phyloP scores from a whole-genome alignment of 495 filamentous ascomycete genomes.

The Chlorociboria aeruginascens region DNA sequence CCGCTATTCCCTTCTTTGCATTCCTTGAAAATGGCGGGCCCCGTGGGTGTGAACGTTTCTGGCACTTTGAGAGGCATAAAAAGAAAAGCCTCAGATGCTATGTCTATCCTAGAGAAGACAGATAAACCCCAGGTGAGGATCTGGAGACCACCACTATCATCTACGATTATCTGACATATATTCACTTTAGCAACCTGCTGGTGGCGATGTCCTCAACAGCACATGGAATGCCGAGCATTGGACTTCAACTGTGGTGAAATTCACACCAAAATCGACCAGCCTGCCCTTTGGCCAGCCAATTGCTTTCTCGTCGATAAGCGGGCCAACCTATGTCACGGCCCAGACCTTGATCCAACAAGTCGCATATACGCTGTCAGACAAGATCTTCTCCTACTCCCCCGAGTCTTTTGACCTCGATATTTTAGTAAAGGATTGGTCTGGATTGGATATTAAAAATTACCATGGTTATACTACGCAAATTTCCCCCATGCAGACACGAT shows the following conservation, averaged over 20 bases:
- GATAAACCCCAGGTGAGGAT: constrained; percentile 1
- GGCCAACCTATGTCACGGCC: constrained; percentile 82
- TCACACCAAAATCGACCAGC: constrained; percentile 33
- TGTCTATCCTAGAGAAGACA: constrained; percentile 5
- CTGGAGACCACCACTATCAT: neutral
- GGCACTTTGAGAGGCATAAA: constrained; percentile 2
- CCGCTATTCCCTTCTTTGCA: neutral
- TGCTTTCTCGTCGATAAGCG: constrained; percentile 56
- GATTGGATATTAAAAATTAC: constrained; percentile 54
- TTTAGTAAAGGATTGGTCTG: constrained; percentile 65
- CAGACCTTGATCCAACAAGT: constrained; percentile 93
- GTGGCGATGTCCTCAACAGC: constrained; percentile 13
- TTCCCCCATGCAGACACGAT: constrained; percentile 70
- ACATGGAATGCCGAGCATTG: constrained; percentile 14
- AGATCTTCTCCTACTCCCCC: constrained; percentile 92
- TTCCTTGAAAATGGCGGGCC: constrained; percentile 10
- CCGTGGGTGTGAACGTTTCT: constrained; percentile 10
- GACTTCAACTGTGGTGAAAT: constrained; percentile 11
- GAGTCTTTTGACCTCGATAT: constrained; percentile 82
- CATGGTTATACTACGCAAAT: constrained; percentile 71
- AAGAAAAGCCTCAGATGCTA: constrained; percentile 8
- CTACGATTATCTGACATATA: neutral
- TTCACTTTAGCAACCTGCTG: constrained; percentile 10
- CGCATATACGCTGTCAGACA: constrained; percentile 84
- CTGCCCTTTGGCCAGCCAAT: constrained; percentile 51